Conservation (phyloP, 805 yeast genomes). For the Hanseniaspora thailandica region DNA sequence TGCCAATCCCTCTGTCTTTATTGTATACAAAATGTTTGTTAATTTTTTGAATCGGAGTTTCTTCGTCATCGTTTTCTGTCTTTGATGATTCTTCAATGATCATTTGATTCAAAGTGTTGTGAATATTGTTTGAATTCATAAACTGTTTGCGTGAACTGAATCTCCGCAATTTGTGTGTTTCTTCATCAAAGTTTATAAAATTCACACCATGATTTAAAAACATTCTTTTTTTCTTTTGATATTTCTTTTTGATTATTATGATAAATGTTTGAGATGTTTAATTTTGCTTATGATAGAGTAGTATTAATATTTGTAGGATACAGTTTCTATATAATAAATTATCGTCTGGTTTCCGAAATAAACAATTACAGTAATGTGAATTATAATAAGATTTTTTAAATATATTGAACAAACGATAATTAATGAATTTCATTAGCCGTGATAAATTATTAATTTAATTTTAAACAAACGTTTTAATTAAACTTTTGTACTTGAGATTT, state of each 20-base stretch:
- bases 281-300: background rate
- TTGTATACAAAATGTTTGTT: background rate
- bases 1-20: background rate
- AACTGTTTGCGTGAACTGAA: background rate
- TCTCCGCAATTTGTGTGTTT: background rate
- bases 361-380: too few relatives aligned
- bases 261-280: background rate
- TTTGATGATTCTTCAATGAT: background rate
- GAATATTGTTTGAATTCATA: background rate
- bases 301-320: background rate
- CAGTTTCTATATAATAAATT: background rate
- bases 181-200: background rate
- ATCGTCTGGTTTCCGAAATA: slow-evolving; percentile 3
- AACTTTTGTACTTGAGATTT: background rate
- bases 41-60: background rate
- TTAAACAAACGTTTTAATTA: background rate
- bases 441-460: background rate
- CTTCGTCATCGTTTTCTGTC: background rate
- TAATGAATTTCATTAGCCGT: too few relatives aligned
- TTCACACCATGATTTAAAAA: background rate
- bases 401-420: too few relatives aligned
- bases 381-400: too few relatives aligned
- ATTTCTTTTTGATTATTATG: background rate
- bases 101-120: background rate
- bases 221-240: background rate